A percentile compares a stretch with the other conserved stretches of the same genome.
Conservation (phyloP, 768 basidiomycete genomes). For the Hebeloma cylindrosporum region DNA sequence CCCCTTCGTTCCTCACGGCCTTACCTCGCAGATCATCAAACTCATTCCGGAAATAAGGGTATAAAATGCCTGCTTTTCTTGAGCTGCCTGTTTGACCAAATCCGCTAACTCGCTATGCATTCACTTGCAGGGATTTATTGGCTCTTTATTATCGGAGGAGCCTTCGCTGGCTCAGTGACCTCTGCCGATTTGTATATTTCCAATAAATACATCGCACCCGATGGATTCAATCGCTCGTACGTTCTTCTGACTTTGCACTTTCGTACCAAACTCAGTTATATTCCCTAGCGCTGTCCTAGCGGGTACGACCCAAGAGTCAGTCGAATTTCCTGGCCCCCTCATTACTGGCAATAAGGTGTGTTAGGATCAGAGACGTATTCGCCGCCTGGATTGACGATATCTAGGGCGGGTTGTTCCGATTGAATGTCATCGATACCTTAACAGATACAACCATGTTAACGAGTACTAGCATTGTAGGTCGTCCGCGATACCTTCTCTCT, state of each 20-base stretch:
- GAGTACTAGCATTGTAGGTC: constrained; percentile 48
- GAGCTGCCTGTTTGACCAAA: too few species aligned
- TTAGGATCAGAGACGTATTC: neutral
- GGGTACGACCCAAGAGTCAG: constrained; percentile 15
- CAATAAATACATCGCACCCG: constrained; percentile 15
- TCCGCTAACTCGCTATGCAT: too few species aligned
- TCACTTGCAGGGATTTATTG: too few species aligned
- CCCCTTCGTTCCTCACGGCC: too few species aligned
- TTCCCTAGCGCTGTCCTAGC: constrained; percentile 16
- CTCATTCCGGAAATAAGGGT: too few species aligned
- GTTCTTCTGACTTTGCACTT: neutral
- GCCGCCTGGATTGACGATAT: neutral
- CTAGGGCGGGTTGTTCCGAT: constrained; percentile 38
- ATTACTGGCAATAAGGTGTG: constrained; percentile 29
- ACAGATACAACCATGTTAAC: constrained; percentile 47
- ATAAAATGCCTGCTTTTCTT: too few species aligned
- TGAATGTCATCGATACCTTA: constrained; percentile 48
- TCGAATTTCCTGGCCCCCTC: constrained; percentile 30
- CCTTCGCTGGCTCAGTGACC: too few species aligned
- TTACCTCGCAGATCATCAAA: too few species aligned
- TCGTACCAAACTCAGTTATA: neutral
- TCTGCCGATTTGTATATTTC: constrained; percentile 11
- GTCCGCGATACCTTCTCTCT: too few species aligned
- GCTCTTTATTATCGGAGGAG: too few species aligned
- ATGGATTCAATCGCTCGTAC: constrained; percentile 20